Evolutionary conservation across 2,329 filamentous ascomycete species (phyloP).

Genomic region (Fusarium dlaminii): DNA sequence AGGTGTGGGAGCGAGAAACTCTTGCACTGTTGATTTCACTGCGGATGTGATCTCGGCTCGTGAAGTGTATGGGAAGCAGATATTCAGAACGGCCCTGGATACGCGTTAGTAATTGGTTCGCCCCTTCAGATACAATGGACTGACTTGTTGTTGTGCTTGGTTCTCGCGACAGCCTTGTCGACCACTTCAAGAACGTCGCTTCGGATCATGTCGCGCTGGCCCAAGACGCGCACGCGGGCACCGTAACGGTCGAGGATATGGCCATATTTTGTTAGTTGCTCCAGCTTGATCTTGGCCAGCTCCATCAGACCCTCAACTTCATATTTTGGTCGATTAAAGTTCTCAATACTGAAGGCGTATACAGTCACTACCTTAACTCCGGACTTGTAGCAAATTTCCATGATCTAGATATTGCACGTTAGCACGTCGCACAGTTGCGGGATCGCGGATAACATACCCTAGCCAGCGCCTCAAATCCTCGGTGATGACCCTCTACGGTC

Average conservation of each 20-base stretch:
- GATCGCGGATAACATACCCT: constrained; percentile 69
- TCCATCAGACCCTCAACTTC: constrained; percentile 98
- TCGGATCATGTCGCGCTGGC: constrained; percentile 83
- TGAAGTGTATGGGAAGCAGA: constrained; percentile 98
- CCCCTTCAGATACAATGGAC: constrained; percentile 26
- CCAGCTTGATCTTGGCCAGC: constrained; percentile 94
- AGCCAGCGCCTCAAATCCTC: constrained; percentile 94
- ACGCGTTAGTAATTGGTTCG: constrained; percentile 13
- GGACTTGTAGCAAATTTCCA: constrained; percentile 98
- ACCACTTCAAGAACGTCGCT: constrained; percentile 90
- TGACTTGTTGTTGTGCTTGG: constrained; percentile 84
- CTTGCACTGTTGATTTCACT: constrained; percentile 85
- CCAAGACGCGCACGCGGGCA: constrained; percentile 84
- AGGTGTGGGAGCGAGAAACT: constrained; percentile 79
- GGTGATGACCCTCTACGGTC: constrained; percentile 93
- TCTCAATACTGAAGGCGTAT: constrained; percentile 98
- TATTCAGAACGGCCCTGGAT: constrained; percentile 74
- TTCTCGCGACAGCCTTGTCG: constrained; percentile 85
- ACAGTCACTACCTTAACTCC: constrained; percentile 97
- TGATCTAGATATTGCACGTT: constrained; percentile 65
- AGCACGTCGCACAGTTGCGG: background rate
- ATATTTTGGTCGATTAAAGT: constrained; percentile 96
- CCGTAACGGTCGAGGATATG: constrained; percentile 94
- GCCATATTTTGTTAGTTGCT: constrained; percentile 91
- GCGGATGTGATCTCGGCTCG: constrained; percentile 94